Conservation (phyloP, 1,139 yeast species). For the Protomyces macrosporus region DNA sequence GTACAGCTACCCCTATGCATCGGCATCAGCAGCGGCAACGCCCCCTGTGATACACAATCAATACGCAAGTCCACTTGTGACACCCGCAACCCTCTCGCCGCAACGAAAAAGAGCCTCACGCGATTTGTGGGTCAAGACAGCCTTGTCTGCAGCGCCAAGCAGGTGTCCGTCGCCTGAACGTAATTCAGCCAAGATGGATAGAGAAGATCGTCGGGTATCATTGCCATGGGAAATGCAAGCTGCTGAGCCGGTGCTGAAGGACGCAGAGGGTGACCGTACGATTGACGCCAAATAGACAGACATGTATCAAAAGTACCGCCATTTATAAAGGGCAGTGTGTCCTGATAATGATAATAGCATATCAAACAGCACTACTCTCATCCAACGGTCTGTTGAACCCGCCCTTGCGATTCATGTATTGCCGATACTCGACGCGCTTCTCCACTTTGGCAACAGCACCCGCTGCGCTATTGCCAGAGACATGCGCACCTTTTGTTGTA, state of each 20-base stretch:
- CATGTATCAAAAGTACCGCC: no score
- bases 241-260: no score
- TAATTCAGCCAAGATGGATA: no score
- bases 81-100: neutral
- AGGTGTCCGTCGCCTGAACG: no score
- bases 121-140: neutral
- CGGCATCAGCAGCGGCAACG: neutral
- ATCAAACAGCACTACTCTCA: neutral
- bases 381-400: conserved; percentile 31
- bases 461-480: conserved; percentile 48
- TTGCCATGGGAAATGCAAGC: no score
- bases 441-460: conserved; percentile 47
- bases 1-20: neutral
- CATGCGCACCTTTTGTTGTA: conserved; percentile 54
- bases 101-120: neutral
- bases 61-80: neutral
- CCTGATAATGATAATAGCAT: no score
- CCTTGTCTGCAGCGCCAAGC: neutral
- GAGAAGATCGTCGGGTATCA: no score
- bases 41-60: neutral
- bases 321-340: no score
- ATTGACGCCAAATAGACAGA: no score
- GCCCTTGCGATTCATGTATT: conserved; percentile 47
- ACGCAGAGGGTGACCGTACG: no score
- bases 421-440: conserved; percentile 49